Conservation (phyloP, 106 monocot species). For the Allium cepa region DNA sequence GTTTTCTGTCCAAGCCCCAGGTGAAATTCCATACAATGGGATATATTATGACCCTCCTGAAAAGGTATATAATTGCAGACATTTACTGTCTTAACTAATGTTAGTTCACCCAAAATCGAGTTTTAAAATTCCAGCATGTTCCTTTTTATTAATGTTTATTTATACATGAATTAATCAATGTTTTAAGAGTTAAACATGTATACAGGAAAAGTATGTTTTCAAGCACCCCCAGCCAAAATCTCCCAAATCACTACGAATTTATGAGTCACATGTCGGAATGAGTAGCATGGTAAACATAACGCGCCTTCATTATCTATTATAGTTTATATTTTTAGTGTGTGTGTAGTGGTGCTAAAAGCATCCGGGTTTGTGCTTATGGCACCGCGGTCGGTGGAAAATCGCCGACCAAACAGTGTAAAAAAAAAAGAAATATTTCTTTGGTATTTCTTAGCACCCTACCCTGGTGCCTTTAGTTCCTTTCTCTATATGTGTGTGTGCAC, state of each 20-base stretch:
- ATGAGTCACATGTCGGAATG: slow-evolving; percentile 99
- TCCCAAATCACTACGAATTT: slow-evolving; percentile 87
- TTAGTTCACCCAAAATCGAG: too few species aligned
- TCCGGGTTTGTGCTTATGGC: too few species aligned
- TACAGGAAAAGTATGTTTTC: slow-evolving; percentile 86
- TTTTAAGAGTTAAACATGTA: slow-evolving; percentile 3
- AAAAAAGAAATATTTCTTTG: too few species aligned
- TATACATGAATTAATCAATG: background rate
- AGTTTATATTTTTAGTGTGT: background rate
- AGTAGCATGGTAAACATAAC: slow-evolving; percentile 71
- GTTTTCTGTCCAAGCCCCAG: slow-evolving; percentile 89
- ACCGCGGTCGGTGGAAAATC: too few species aligned
- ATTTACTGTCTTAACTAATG: too few species aligned
- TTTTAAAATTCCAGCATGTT: too few species aligned
- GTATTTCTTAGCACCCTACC: too few species aligned
- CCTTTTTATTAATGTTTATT: too few species aligned
- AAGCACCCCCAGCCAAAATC: slow-evolving; percentile 78
- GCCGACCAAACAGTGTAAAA: too few species aligned
- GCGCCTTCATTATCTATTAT: too few species aligned
- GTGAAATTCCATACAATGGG: slow-evolving; percentile 96
- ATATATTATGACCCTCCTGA: slow-evolving; percentile 98
- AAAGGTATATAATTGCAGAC: slow-evolving; percentile 35
- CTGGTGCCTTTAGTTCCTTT: background rate
- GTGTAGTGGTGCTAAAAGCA: too few species aligned
- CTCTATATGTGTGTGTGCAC: too few species aligned